Evolutionary conservation across 2,329 filamentous ascomycete species (phyloP).

Genomic region (Aspergillus neotritici): DNA sequence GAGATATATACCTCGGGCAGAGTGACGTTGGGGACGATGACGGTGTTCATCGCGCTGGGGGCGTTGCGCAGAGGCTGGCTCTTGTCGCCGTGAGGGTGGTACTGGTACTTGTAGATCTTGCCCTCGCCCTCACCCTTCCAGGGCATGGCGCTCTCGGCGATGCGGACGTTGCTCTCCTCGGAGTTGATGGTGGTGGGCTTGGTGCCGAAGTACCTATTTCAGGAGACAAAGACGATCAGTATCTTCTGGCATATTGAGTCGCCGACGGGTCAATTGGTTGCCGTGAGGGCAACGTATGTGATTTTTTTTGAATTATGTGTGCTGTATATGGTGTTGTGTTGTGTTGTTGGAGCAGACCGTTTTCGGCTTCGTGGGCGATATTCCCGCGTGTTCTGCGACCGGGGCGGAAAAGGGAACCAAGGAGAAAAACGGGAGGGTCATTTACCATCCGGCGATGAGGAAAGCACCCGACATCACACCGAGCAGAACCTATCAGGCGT

Average conservation of each 20-base stretch:
- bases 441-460: constrained; percentile 72
- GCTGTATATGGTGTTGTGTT: constrained; percentile 4
- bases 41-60: constrained; percentile 89
- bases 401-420: not conserved
- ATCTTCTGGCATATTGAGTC: constrained; percentile 54
- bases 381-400: too few species aligned
- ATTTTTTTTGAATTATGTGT: too few species aligned
- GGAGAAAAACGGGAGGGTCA: constrained; percentile 8
- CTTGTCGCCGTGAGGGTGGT: constrained; percentile 79
- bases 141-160: constrained; percentile 75
- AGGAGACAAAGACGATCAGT: constrained; percentile 2
- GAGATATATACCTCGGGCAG: constrained; percentile 67
- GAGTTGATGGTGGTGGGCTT: constrained; percentile 81
- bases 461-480: constrained; percentile 87
- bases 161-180: constrained; percentile 63
- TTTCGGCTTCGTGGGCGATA: too few species aligned
- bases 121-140: constrained; percentile 71
- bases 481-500: constrained; percentile 65
- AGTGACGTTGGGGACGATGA: constrained; percentile 88
- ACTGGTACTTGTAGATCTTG: constrained; percentile 67
- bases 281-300: too few species aligned
- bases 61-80: constrained; percentile 74
- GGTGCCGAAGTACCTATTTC: constrained; percentile 56
- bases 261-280: not conserved
- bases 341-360: not conserved